Base-by-base conservation (phyloP, 78 protist species). In the Planoprotostelium fungivorum region DNA sequence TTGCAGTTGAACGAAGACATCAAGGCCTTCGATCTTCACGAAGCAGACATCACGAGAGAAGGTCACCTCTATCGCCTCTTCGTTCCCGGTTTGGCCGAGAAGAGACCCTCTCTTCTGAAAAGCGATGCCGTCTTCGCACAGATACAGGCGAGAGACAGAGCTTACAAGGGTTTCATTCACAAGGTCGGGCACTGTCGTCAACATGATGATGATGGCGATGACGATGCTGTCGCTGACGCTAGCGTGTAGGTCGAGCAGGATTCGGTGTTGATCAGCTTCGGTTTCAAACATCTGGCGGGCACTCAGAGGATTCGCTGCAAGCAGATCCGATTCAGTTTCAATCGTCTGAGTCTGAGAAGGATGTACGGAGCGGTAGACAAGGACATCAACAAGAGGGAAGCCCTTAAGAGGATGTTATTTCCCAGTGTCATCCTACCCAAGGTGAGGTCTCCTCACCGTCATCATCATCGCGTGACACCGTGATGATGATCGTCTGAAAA, bases 61-160 rank as follows among this genome's bases (percentile, higher is more conserved):
- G 5, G 31, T 51, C 5, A 51, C 16, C 73, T 51, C 31, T 51
- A 16, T 5, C 5, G 73, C 73, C 37, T 85, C 34, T 25, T 23
- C 16, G 87, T 85, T 16, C 87, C 87, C 16, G 87, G 87, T 25
- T 16, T 85, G 5, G 5, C 87, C 5, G 87, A 85, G 37, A 85
- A 85, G 37, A 85, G 87, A 16, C 87, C 87, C 29, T 85, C 87
- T 25, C 87, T 85, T 85, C 16, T 85, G 36, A 16, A 25, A 16
- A 16, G 87, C 5, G 87, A 85, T 16, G 36, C 87, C n/a, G 87
- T 85, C 5, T 85, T 25, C 37, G 87, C 37, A 5, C 5, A 5
- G 5, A 51, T 51, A 51, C 16, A 5, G 5, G 73, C 31, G 73
- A 16, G 16, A 5, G 5, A 5, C 73, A 5, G 73, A 16, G 31